Evolutionary conservation across 2,329 filamentous ascomycete genomes (phyloP).

Genomic region (Xylaria sp.): DNA sequence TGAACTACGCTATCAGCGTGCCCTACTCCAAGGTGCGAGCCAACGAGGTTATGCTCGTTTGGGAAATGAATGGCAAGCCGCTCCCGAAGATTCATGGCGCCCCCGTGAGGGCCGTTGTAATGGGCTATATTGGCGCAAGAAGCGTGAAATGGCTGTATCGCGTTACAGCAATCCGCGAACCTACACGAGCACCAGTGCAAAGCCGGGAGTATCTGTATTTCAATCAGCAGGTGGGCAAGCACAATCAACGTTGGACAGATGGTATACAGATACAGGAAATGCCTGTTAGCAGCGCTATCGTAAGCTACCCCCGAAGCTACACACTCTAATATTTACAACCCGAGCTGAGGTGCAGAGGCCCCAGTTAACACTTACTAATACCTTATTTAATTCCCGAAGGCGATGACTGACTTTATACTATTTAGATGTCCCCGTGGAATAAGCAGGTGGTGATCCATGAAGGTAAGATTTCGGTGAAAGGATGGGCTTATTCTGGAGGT

Average conservation of each 20-base stretch:
- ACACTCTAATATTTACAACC: neutral
- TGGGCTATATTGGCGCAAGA: slow-evolving; percentile 75
- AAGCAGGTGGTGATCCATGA: slow-evolving; percentile 71
- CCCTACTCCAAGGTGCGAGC: slow-evolving; percentile 75
- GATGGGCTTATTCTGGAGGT: slow-evolving; percentile 69
- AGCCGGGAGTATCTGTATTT: slow-evolving; percentile 76
- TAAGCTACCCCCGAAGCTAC: slow-evolving; percentile 5
- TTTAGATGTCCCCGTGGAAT: slow-evolving; percentile 66
- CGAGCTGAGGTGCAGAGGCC: fast-evolving
- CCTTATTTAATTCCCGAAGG: neutral
- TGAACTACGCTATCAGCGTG: slow-evolving; percentile 75
- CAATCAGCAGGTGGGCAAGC: slow-evolving; percentile 74
- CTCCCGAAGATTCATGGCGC: slow-evolving; percentile 74
- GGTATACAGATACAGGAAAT: slow-evolving; percentile 78
- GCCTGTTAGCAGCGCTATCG: slow-evolving; percentile 65
- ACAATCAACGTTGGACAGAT: slow-evolving; percentile 68
- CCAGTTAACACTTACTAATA: neutral
- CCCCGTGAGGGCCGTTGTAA: slow-evolving; percentile 70
- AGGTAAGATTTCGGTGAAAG: slow-evolving; percentile 66
- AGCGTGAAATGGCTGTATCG: slow-evolving; percentile 72
- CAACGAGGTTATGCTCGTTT: slow-evolving; percentile 74
- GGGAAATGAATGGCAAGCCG: slow-evolving; percentile 76
- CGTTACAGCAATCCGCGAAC: slow-evolving; percentile 68
- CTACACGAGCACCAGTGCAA: slow-evolving; percentile 70
- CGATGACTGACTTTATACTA: neutral